Percentiles rank a stretch among this genome's conserved stretches.
These are phyloP conservation scores for Fusarium sp. DNA, from an alignment of 2,329 filamentous ascomycete species.

Conservation along the genomic window DNA sequence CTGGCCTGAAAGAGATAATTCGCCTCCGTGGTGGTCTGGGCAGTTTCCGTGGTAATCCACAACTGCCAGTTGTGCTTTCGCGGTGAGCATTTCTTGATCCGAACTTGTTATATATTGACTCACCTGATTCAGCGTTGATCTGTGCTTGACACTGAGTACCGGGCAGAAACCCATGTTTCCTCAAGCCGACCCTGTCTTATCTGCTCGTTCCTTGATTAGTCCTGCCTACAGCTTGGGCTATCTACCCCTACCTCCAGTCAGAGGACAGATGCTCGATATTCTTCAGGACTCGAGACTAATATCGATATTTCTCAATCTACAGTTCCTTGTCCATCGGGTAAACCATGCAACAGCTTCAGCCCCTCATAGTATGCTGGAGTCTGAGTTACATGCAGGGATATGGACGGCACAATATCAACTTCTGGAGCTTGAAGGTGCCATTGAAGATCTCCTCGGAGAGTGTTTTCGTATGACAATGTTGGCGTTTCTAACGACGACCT, in stretches of 20 bases:
- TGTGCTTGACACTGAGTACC: background rate
- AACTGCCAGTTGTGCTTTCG: background rate
- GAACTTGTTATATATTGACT: background rate
- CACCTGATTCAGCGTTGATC: background rate
- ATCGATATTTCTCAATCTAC: background rate
- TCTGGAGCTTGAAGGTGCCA: background rate
- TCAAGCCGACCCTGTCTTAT: background rate
- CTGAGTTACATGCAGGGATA: background rate
- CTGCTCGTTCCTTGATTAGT: background rate
- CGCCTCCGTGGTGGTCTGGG: background rate
- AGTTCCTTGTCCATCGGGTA: background rate
- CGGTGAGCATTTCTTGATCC: background rate
- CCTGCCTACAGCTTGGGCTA: background rate
- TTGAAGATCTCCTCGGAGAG: background rate
- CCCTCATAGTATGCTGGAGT: background rate
- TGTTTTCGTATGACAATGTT: background rate
- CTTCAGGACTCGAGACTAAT: background rate
- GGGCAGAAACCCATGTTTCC: background rate
- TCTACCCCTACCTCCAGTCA: background rate
- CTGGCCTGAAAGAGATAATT: background rate
- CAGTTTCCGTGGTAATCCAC: background rate
- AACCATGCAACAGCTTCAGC: background rate
- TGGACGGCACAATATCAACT: background rate
- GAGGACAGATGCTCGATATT: background rate
- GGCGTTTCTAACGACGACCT: background rate